These are phyloP conservation scores for Suillus luteus DNA, from an alignment of 768 basidiomycete genomes.

Conservation along the genomic window DNA sequence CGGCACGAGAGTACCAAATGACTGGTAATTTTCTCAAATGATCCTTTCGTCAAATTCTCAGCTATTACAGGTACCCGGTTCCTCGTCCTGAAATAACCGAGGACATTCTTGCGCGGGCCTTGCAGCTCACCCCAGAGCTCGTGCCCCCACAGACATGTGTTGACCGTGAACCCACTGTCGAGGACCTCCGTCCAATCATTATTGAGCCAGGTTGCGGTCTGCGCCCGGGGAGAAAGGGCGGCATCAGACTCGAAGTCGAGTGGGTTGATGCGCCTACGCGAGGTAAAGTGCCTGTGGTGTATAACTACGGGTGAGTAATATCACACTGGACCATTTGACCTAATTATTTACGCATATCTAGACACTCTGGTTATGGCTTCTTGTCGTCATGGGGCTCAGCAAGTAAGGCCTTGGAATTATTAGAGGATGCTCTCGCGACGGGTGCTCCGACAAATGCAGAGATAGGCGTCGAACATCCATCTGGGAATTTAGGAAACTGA, in stretches of 20 bases:
- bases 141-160: constrained; percentile 55
- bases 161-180: constrained; percentile 45
- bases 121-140: constrained; percentile 58
- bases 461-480: not conserved
- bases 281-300: constrained; percentile 48
- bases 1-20: constrained; percentile 56
- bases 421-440: constrained; percentile 42
- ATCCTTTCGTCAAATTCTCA: not conserved
- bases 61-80: constrained; percentile 53
- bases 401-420: constrained; percentile 44
- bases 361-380: constrained; percentile 66
- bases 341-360: constrained; percentile 20
- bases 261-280: constrained; percentile 36
- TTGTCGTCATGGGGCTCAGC: constrained; percentile 70
- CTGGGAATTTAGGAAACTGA: constrained; percentile 8
- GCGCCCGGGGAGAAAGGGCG: constrained; percentile 68
- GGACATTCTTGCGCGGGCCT: constrained; percentile 54
- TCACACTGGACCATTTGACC: not conserved
- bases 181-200: constrained; percentile 50
- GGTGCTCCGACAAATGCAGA: constrained; percentile 5
- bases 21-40: constrained; percentile 48
- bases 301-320: constrained; percentile 63
- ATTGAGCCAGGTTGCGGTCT: constrained; percentile 62
- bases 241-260: constrained; percentile 58
- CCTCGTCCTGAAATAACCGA: constrained; percentile 63